Evolutionary conservation across 2,329 filamentous ascomycete species (phyloP), one percentile per base, ranked within the genome.

Genomic region (Trichophyton schoenleinii): DNA sequence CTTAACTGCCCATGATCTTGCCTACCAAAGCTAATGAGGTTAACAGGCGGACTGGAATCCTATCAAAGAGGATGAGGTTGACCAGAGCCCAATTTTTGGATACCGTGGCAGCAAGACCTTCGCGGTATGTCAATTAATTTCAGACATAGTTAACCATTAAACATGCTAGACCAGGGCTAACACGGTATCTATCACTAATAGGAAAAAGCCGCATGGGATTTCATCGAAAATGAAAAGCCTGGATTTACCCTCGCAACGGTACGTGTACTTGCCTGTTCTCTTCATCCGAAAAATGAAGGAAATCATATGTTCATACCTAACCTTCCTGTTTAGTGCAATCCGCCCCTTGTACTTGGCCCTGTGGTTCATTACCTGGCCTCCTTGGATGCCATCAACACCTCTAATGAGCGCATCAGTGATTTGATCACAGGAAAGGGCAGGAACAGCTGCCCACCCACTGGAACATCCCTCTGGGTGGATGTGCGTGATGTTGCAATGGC

Each of bases 371-470:
- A 84, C 65, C 77, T 90, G 1, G 80, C 84, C 63, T 80, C 76
- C 22, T 77, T 88, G 0, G 80, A 83, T n/a, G 75, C 75, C 1
- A 75, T 91, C 64, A 91, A 91, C 74, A 88, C 86, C 0, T 88
- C 86, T 13, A 91, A 90, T 70, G 80, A 84, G 66, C 81, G 85
- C 20, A 80, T 89, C 60, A 76, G 82, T 7, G 79, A 86, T 63
- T 73, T 88, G 59, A 78, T 86, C n/a, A 80, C 78, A 5, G 87
- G 87, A 18, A 80, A 82, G 63, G 60, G 38, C 3, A 84, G 82
- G 65, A 74, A 81, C 1, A 76, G 78, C 28, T 78, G 87, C 8
- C 77, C 81, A 0, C 77, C 83, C 0, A 87, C 83, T 0, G 80
- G 79, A 0, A 79, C 80, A 0, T 84, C 77, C 67, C 75, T 84